Evolutionary conservation across 2,329 filamentous ascomycete species (phyloP), one percentile per base, ranked within the genome.

Genomic region (Aspergillus cejpii): DNA sequence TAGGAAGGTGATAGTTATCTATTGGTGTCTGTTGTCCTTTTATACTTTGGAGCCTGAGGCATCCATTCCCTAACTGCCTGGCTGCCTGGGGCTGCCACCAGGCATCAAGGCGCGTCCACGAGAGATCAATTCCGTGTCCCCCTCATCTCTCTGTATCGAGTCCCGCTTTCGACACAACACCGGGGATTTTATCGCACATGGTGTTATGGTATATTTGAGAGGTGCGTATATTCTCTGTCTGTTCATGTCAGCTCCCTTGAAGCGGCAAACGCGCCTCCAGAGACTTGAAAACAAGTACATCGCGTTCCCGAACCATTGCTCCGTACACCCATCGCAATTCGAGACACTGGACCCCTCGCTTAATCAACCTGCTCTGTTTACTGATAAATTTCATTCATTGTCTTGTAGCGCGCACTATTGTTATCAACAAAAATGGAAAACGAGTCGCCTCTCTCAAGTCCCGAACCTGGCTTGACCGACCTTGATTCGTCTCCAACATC

Each of bases 401-500:
- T 49, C 46, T 31, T 41, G 29, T 40, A 38, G 36, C 14, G 19
- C 10, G 21, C 29, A 11, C 15, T 23, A 45, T 21, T 27, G 27
- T 23, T 27, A 15, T 26, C 38, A 10, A 36, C 36, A 12, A 49
- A 36, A 41, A 59, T 59, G 56, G 55, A 56, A 34, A 43, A 45
- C 39, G 56, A 59, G 39, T 52, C 53, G 44, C 56, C 44, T 24
- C 50, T 50, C 33, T 54, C 55, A 3, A 54, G 50, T 29, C 52
- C 55, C 10, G 40, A 49, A 38, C 49, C 49, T 3, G 56, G 43
- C 31, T 37, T 41, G 20, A 50, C 50, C 45, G 49, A 51, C 28
- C 37, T 43, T 23, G 42, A 53, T 23, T 53, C 53, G 11, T 57
- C 58, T 19, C 55, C 58, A 12, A 51, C 56, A 14, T 54, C 62